phyloP scores from a whole-genome alignment of 2,329 filamentous ascomycete genomes.

The Aureobasidium vineae region DNA sequence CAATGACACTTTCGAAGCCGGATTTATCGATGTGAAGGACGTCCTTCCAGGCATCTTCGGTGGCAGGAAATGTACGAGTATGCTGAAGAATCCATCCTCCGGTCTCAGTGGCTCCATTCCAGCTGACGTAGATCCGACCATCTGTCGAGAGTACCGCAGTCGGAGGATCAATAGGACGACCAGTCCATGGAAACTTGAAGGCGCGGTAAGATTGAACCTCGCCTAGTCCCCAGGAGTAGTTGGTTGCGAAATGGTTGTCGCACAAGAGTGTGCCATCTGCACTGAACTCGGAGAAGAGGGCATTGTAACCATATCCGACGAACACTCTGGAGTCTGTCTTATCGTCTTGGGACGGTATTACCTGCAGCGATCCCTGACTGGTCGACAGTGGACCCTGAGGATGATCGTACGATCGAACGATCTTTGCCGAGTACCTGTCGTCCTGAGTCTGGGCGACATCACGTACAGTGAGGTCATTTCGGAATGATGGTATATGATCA shows the following conservation, averaged over 20 bases:
- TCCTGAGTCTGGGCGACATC: not conserved
- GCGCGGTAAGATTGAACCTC: slow-evolving; percentile 36
- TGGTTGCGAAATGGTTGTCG: slow-evolving; percentile 33
- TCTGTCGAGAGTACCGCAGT: slow-evolving; percentile 27
- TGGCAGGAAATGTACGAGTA: not conserved
- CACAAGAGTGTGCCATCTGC: slow-evolving; percentile 33
- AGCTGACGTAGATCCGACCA: slow-evolving; percentile 30
- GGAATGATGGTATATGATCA: not conserved
- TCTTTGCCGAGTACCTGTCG: slow-evolving; percentile 33
- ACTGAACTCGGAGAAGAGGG: slow-evolving; percentile 33
- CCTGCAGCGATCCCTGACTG: slow-evolving; percentile 34
- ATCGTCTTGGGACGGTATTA: slow-evolving; percentile 26
- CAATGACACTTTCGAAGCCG: slow-evolving; percentile 32
- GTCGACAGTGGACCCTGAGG: slow-evolving; percentile 32
- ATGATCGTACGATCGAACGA: slow-evolving; percentile 36
- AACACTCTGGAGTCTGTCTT: slow-evolving; percentile 30
- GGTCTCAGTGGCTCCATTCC: slow-evolving; percentile 36
- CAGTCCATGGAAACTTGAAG: slow-evolving; percentile 34
- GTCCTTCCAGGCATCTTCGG: slow-evolving; percentile 30
- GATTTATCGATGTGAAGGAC: slow-evolving; percentile 27
- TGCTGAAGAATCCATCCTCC: slow-evolving; percentile 31
- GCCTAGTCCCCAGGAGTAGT: slow-evolving; percentile 33
- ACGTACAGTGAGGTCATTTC: not conserved
- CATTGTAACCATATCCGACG: slow-evolving; percentile 35
- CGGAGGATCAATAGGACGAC: slow-evolving; percentile 28